Conservation (phyloP, 176 grass and related monocot genomes). For the Musa beccarii region DNA sequence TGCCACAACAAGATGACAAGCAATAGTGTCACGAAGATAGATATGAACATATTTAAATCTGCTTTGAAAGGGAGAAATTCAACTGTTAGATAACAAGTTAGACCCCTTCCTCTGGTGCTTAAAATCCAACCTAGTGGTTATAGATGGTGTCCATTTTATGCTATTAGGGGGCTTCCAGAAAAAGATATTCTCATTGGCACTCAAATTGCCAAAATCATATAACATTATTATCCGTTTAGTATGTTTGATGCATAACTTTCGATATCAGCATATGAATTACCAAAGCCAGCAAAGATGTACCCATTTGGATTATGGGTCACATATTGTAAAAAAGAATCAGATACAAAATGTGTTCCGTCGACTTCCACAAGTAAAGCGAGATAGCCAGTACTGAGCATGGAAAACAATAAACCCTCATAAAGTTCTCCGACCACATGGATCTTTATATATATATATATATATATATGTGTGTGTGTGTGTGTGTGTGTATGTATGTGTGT, state of each 20-base stretch:
- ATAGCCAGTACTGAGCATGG: neutral
- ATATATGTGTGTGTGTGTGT: too few relatives aligned
- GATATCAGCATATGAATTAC: neutral
- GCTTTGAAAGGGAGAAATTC: too few relatives aligned
- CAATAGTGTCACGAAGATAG: neutral
- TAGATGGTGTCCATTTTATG: too few relatives aligned
- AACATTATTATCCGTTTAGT: too few relatives aligned
- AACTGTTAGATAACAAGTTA: neutral
- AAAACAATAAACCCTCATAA: too few relatives aligned
- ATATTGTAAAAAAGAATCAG: neutral
- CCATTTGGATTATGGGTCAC: neutral
- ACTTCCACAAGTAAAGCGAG: neutral
- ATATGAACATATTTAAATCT: too few relatives aligned
- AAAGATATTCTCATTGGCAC: neutral
- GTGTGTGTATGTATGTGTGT: too few relatives aligned
- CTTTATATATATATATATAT: too few relatives aligned
- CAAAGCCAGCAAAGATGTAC: neutral
- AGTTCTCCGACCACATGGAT: too few relatives aligned
- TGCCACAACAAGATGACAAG: conserved; percentile 20
- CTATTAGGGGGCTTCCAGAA: too few relatives aligned
- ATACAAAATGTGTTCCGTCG: neutral
- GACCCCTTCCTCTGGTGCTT: neutral
- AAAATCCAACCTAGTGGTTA: neutral
- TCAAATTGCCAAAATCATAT: neutral
- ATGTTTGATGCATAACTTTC: neutral